Conservation (phyloP, 2,329 filamentous ascomycete genomes). For the Chaetomium olivaceum region DNA sequence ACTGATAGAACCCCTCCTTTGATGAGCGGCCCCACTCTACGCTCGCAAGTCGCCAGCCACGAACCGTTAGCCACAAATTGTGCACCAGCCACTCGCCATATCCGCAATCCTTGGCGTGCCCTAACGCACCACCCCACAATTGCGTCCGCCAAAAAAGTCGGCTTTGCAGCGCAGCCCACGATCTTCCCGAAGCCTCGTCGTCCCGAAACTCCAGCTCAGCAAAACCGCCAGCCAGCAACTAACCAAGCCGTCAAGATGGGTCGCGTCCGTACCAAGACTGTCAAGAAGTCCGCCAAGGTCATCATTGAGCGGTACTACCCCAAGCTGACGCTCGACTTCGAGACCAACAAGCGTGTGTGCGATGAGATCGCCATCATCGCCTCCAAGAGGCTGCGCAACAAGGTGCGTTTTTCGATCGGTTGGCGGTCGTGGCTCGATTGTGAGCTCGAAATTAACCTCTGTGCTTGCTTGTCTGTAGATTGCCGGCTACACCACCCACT, state of each 20-base stretch:
- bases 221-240: slow-evolving; percentile 37
- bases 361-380: slow-evolving; percentile 99
- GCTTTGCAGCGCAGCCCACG: slow-evolving; percentile 8
- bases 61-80: neutral
- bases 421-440: neutral
- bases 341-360: slow-evolving; percentile 93
- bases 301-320: slow-evolving; percentile 98
- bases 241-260: slow-evolving; percentile 63
- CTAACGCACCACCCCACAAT: slow-evolving; percentile 32
- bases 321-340: slow-evolving; percentile 97
- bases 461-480: slow-evolving; percentile 60
- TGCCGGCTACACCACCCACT: slow-evolving; percentile 95
- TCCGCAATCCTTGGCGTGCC: slow-evolving; percentile 26
- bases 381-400: slow-evolving; percentile 98
- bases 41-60: neutral
- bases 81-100: neutral
- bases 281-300: slow-evolving; percentile 90
- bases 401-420: slow-evolving; percentile 58
- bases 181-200: slow-evolving; percentile 24
- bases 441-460: neutral
- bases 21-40: neutral
- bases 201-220: slow-evolving; percentile 27
- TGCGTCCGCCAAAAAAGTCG: slow-evolving; percentile 30
- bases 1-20: neutral
- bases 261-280: slow-evolving; percentile 70